Percentiles rank a stretch among this genome's conserved stretches.
phyloP scores from a whole-genome alignment of 352 stramenopile genomes.

The Phytopythium oedochilum region DNA sequence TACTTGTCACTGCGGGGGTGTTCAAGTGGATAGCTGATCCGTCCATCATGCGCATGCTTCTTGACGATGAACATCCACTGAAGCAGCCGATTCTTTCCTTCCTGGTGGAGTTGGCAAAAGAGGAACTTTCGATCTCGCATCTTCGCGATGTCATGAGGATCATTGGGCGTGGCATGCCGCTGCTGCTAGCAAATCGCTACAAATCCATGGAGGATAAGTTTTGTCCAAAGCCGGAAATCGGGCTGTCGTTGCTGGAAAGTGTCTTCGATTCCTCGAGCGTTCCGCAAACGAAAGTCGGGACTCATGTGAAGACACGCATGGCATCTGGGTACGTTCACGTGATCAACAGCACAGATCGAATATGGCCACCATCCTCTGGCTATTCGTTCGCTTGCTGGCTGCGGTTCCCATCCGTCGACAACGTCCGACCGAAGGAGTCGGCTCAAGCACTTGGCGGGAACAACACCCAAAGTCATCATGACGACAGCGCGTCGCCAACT shows the following conservation, averaged over 20 bases:
- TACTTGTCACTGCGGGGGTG: slow-evolving; percentile 41
- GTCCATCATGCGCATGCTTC: slow-evolving; percentile 27
- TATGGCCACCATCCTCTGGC: slow-evolving; percentile 64
- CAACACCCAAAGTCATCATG: not conserved
- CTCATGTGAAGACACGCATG: slow-evolving; percentile 39
- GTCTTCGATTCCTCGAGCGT: slow-evolving; percentile 37
- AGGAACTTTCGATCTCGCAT: slow-evolving; percentile 43
- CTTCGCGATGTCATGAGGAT: slow-evolving; percentile 52
- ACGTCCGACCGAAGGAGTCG: not conserved
- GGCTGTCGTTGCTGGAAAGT: slow-evolving; percentile 36
- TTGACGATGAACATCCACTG: slow-evolving; percentile 22
- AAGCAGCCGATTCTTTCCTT: slow-evolving; percentile 29
- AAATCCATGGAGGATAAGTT: slow-evolving; percentile 2
- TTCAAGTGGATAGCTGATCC: slow-evolving; percentile 56
- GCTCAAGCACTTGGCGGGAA: not conserved
- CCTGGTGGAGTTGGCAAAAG: slow-evolving; percentile 34
- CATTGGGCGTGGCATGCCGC: slow-evolving; percentile 48
- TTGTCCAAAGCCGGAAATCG: slow-evolving; percentile 16
- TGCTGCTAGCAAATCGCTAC: slow-evolving; percentile 23
- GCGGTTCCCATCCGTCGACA: slow-evolving; percentile 26
- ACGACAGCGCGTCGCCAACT: not conserved
- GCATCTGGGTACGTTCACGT: slow-evolving; percentile 63
- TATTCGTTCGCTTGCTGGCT: slow-evolving; percentile 82
- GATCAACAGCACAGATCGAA: slow-evolving; percentile 47
- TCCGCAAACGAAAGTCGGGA: slow-evolving; percentile 50